Conservation (phyloP, 2,329 filamentous ascomycete species). For the Domatiomyces globalis region DNA sequence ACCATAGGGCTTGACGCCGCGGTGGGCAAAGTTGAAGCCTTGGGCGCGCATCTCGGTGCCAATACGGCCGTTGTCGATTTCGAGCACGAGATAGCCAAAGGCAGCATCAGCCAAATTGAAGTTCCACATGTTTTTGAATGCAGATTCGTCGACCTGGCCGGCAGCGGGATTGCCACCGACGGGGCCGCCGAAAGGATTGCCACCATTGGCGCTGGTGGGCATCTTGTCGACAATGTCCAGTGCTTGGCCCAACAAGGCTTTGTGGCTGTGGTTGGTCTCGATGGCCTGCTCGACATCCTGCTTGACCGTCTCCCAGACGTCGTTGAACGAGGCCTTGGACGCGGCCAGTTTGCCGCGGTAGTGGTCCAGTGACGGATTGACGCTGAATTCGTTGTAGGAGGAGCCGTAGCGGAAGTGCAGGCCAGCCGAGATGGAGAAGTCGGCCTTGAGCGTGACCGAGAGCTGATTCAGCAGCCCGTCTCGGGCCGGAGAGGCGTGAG, state of each 20-base stretch:
- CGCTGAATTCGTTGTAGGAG: conserved; percentile 99
- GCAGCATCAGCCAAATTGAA: conserved; percentile 87
- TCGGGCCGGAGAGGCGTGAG: conserved; percentile 87
- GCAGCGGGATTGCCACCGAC: conserved; percentile 54
- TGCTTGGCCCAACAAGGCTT: conserved; percentile 80
- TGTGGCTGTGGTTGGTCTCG: conserved; percentile 81
- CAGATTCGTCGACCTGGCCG: conserved; percentile 91
- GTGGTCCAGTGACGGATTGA: conserved; percentile 94
- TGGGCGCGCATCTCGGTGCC: conserved; percentile 98
- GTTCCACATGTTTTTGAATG: conserved; percentile 99
- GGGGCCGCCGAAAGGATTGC: conserved; percentile 89
- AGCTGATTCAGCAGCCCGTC: conserved; percentile 96
- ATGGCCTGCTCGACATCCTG: conserved; percentile 90
- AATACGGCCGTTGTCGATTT: conserved; percentile 89
- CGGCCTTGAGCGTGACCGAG: conserved; percentile 90
- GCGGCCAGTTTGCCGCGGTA: conserved; percentile 97
- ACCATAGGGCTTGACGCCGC: conserved; percentile 42
- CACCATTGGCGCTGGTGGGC: conserved; percentile 85
- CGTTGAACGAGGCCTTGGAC: conserved; percentile 95
- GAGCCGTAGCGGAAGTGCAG: conserved; percentile 97
- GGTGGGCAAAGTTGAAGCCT: conserved; percentile 97
- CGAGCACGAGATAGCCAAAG: conserved; percentile 88
- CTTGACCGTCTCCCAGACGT: conserved; percentile 98
- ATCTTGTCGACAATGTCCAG: conserved; percentile 94
- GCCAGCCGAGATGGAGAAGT: conserved; percentile 94